Percentiles rank a stretch among this genome's conserved stretches.
phyloP scores from a whole-genome alignment of 2,329 filamentous ascomycete genomes.

The Ophiostoma ips region DNA sequence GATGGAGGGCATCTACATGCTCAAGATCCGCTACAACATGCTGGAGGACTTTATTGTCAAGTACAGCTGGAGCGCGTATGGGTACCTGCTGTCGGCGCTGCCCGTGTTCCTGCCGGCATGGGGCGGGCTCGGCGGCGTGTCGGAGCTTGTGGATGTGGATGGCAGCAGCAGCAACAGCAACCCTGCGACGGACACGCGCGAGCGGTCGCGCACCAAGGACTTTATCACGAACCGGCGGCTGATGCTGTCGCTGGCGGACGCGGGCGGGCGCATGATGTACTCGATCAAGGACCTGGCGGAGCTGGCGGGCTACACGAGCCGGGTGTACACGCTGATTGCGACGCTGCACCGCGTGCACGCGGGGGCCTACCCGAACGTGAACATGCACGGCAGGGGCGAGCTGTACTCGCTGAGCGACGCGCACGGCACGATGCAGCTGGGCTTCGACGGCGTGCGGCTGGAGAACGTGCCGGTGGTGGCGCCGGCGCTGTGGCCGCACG shows the following conservation, averaged over 20 bases:
- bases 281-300: constrained; percentile 96
- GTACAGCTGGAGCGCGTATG: constrained; percentile 97
- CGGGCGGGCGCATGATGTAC: constrained; percentile 98
- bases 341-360: constrained; percentile 90
- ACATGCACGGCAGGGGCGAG: constrained; percentile 52
- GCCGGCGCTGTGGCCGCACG: constrained; percentile 73
- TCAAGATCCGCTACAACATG: constrained; percentile 98
- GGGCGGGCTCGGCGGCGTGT: constrained; percentile 66
- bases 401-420: constrained; percentile 82
- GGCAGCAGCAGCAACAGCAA: too few species aligned
- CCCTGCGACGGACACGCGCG: constrained; percentile 36
- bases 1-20: constrained; percentile 97
- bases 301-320: constrained; percentile 86
- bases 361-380: constrained; percentile 71
- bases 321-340: constrained; percentile 89
- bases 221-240: constrained; percentile 98
- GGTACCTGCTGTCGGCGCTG: constrained; percentile 82
- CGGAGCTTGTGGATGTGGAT: constrained; percentile 52
- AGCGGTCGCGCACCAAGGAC: constrained; percentile 85
- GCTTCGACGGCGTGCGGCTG: constrained; percentile 85
- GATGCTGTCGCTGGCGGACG: constrained; percentile 93
- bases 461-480: constrained; percentile 91
- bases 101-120: constrained; percentile 90
- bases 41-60: constrained; percentile 96
- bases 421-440: constrained; percentile 85